Percentiles rank a stretch among this genome's conserved stretches.
Conservation (phyloP, 345 rosid species). For the Bruguiera gymnorhiza region DNA sequence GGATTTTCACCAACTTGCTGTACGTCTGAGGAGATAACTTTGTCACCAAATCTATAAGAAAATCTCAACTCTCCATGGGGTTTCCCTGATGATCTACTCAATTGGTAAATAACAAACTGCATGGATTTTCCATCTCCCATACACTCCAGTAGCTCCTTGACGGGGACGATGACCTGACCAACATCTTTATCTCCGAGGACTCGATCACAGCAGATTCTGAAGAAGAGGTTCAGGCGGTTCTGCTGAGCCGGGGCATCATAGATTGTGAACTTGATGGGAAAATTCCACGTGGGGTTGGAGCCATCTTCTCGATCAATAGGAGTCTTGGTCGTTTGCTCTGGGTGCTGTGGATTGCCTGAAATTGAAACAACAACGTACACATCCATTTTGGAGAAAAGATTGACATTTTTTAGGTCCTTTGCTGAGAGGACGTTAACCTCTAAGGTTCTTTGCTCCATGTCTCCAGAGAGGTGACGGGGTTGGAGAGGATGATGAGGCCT, state of each 20-base stretch:
- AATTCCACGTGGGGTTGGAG: slow-evolving; percentile 67
- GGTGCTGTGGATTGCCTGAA: slow-evolving; percentile 36
- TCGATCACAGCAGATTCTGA: slow-evolving; percentile 62
- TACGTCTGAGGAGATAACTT: neutral
- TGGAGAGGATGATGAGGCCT: neutral
- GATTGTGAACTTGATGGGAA: slow-evolving; percentile 53
- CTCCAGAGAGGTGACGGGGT: neutral
- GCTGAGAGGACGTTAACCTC: slow-evolving; percentile 73
- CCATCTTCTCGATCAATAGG: slow-evolving; percentile 46
- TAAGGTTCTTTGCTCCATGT: slow-evolving; percentile 54
- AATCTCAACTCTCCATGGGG: slow-evolving; percentile 62
- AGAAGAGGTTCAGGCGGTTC: slow-evolving; percentile 46
- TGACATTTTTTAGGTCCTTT: slow-evolving; percentile 61
- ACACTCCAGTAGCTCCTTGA: slow-evolving; percentile 53
- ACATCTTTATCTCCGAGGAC: slow-evolving; percentile 62
- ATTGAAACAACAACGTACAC: slow-evolving; percentile 63
- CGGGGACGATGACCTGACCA: slow-evolving; percentile 71
- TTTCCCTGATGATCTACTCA: slow-evolving; percentile 61
- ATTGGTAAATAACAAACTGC: slow-evolving; percentile 59
- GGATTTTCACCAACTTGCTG: neutral
- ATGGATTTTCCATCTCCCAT: slow-evolving; percentile 26
- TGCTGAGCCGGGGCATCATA: slow-evolving; percentile 41
- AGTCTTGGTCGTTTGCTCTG: slow-evolving; percentile 43
- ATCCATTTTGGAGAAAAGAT: slow-evolving; percentile 73
- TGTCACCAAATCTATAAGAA: slow-evolving; percentile 54